A percentile compares a stretch with the other conserved stretches of the same genome.
phyloP scores from a whole-genome alignment of 2,329 filamentous ascomycete genomes.

The Calonectria pauciramosa region DNA sequence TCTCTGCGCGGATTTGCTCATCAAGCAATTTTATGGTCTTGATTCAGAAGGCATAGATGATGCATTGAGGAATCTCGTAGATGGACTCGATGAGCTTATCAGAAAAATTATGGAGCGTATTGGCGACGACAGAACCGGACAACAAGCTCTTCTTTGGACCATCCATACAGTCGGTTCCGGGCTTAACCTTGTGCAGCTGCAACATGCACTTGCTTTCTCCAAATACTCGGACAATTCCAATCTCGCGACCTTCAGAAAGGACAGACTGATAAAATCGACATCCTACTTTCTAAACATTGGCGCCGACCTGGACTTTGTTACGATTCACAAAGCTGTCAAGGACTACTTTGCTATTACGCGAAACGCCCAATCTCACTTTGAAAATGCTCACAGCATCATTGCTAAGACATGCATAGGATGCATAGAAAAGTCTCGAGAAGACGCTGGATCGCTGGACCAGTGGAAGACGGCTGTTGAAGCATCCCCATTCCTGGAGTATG shows the following conservation, averaged over 20 bases:
- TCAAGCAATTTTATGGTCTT: neutral
- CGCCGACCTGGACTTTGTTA: neutral
- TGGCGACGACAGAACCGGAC: neutral
- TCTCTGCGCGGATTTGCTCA: neutral
- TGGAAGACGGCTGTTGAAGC: neutral
- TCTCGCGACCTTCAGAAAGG: neutral
- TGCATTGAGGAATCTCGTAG: neutral
- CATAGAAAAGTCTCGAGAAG: neutral
- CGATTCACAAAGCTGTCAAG: slow-evolving; percentile 8
- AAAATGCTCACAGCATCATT: neutral
- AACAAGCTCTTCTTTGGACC: neutral
- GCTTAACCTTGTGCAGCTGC: neutral
- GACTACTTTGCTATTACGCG: neutral
- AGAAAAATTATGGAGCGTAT: neutral
- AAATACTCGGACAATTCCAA: neutral
- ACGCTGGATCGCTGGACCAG: neutral
- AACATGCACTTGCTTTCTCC: slow-evolving; percentile 3
- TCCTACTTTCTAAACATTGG: slow-evolving; percentile 4
- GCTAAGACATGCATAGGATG: slow-evolving; percentile 3
- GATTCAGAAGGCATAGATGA: neutral
- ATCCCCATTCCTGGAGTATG: slow-evolving; percentile 3
- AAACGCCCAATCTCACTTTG: neutral
- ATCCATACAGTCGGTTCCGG: neutral
- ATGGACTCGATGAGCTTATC: neutral
- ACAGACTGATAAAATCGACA: neutral